Conservation (phyloP, 2,329 filamentous ascomycete species). For the Nothophaeocryptopus gaeumannii region DNA sequence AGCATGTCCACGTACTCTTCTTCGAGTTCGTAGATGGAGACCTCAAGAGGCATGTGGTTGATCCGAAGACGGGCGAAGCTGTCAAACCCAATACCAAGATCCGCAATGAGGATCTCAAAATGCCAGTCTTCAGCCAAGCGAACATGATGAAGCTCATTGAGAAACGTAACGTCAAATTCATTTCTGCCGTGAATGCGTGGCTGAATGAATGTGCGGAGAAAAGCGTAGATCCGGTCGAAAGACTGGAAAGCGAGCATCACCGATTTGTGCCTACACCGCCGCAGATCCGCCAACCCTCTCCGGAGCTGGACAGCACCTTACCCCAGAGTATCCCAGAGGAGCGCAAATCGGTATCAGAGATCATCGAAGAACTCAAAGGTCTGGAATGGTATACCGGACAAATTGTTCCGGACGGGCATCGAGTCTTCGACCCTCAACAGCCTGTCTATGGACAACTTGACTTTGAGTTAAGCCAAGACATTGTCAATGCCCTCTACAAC, state of each 20-base stretch:
- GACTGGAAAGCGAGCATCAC: slow-evolving; percentile 59
- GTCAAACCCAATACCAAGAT: slow-evolving; percentile 66
- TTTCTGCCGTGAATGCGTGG: slow-evolving; percentile 71
- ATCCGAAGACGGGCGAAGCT: slow-evolving; percentile 70
- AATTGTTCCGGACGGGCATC: slow-evolving; percentile 88
- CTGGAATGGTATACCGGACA: slow-evolving; percentile 87
- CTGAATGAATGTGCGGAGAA: slow-evolving; percentile 69
- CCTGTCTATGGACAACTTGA: slow-evolving; percentile 78
- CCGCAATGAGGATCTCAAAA: slow-evolving; percentile 75
- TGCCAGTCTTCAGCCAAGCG: slow-evolving; percentile 90
- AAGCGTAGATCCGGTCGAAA: slow-evolving; percentile 63
- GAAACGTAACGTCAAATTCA: slow-evolving; percentile 82
- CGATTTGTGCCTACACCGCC: slow-evolving; percentile 62
- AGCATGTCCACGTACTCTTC: slow-evolving; percentile 65
- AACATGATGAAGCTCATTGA: slow-evolving; percentile 88
- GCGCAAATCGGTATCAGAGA: slow-evolving; percentile 76
- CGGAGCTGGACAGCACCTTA: slow-evolving; percentile 45
- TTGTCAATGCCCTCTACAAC: slow-evolving; percentile 97
- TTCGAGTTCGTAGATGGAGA: slow-evolving; percentile 95
- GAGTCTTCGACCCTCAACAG: slow-evolving; percentile 82
- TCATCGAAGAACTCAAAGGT: slow-evolving; percentile 77
- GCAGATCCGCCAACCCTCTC: slow-evolving; percentile 42
- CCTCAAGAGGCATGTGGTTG: slow-evolving; percentile 72
- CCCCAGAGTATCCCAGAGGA: slow-evolving; percentile 75
- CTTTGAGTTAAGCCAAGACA: slow-evolving; percentile 80